Conservation (phyloP, 768 basidiomycete species). For the Boletus reticulatus region DNA sequence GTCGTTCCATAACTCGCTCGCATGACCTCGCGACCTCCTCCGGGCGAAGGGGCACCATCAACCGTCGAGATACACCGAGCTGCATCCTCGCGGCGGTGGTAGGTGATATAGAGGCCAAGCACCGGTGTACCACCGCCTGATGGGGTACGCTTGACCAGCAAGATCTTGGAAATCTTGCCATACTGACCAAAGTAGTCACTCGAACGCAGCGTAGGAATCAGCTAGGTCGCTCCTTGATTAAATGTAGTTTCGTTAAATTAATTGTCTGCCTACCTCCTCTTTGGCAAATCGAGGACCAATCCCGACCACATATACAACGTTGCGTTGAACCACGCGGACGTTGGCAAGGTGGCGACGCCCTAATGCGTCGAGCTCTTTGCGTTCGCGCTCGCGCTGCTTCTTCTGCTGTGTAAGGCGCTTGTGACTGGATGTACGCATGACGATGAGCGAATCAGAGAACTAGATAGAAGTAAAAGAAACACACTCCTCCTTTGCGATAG, state of each 20-base stretch:
- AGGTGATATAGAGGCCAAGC: constrained; percentile 96
- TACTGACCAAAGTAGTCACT: constrained; percentile 98
- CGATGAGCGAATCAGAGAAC: constrained; percentile 13
- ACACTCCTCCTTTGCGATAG: constrained; percentile 93
- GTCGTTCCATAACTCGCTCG: constrained; percentile 95
- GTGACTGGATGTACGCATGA: constrained; percentile 52
- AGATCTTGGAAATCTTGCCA: constrained; percentile 94
- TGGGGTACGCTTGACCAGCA: constrained; percentile 85
- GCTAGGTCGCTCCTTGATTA: constrained; percentile 40
- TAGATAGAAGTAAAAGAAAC: constrained; percentile 32
- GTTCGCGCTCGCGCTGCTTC: constrained; percentile 90
- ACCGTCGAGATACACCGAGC: constrained; percentile 89
- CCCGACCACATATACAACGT: constrained; percentile 94
- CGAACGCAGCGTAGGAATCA: constrained; percentile 89
- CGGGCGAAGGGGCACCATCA: constrained; percentile 89
- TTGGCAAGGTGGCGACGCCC: constrained; percentile 86
- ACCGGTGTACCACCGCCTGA: constrained; percentile 70
- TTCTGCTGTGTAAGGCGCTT: constrained; percentile 95
- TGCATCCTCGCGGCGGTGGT: constrained; percentile 91
- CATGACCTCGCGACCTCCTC: constrained; percentile 85
- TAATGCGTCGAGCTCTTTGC: constrained; percentile 88
- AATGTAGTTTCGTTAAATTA: not conserved
- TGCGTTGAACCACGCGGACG: constrained; percentile 94
- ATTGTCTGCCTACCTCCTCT: constrained; percentile 72
- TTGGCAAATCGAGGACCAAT: constrained; percentile 93